Base-by-base conservation (phyloP, 1,284 basidiomycete species). In the Grifola frondosa region DNA sequence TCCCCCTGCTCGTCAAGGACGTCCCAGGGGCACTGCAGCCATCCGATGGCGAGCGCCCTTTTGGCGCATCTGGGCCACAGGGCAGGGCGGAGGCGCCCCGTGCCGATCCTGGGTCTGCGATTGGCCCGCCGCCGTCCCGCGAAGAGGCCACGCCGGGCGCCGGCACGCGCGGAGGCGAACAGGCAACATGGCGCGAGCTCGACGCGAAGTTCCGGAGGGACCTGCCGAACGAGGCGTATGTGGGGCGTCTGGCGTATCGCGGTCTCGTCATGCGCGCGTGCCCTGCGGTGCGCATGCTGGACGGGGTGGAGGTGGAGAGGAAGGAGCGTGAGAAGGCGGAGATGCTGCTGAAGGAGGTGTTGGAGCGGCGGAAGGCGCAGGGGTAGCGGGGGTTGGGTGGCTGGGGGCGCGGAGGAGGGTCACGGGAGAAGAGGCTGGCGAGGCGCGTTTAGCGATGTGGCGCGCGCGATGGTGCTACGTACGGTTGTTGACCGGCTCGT, bases 131-230 rank as follows among this genome's bases (percentile, higher is more conserved):
- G 17, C 32, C 36, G 45, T 37, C 26, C 28, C 49, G 42, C 19
- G 48, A 46, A 34, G 44, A 40, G 30, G 26, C 30, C 33, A 32
- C 17, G 29, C 33, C 37, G 58, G 61, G 62, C 58, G 64, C 56
- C 58, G 64, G 56, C 60, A 61, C 56, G 51, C 54, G 57, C 30
- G 52, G 21, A 29, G 55, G 65, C 53, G 46, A 57, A 53, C 42
- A 46, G 29, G 37, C 48, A 19, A 50, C 65, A 44, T 89, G 86
- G 91, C 70, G 80, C 52, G 81, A 84, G 53, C 70, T 91, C 59
- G 94, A 97, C 67, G 71, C 73, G 6, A 85, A 88, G 60, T 97
- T 94, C 74, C 81, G 93, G 31, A 82, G 88, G 60, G 84, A 89
- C 53, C 73, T 97, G 43, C 93, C 94, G 33, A 88, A 97, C 67